A percentile compares a stretch with the other conserved stretches of the same genome.
Evolutionary conservation across 768 basidiomycete species (phyloP).

Genomic region (Steccherinum ochraceum): DNA sequence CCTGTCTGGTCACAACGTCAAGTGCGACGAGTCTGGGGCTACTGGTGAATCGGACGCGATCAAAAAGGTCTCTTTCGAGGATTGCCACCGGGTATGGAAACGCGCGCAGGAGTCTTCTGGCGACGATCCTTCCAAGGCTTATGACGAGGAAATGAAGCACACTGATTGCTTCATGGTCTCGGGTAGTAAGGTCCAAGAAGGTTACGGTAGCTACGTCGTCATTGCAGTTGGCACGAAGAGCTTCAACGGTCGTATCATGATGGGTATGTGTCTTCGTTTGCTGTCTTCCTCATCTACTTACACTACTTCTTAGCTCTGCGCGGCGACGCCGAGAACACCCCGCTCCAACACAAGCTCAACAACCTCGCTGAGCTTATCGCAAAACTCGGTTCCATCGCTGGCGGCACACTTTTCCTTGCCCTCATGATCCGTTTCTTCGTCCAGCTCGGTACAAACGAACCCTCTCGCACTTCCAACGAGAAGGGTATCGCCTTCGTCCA

Average conservation of each 20-base stretch:
- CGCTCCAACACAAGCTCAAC: slow-evolving; percentile 92
- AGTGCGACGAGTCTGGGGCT: slow-evolving; percentile 93
- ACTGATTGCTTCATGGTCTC: slow-evolving; percentile 89
- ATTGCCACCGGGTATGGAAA: slow-evolving; percentile 49
- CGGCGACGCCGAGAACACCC: slow-evolving; percentile 83
- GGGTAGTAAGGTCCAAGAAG: slow-evolving; percentile 91
- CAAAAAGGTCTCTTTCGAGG: slow-evolving; percentile 75
- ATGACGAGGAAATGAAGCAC: slow-evolving; percentile 32
- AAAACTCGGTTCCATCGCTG: slow-evolving; percentile 79
- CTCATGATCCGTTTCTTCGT: slow-evolving; percentile 96
- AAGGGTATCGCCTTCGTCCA: slow-evolving; percentile 90
- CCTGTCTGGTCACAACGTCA: slow-evolving; percentile 86
- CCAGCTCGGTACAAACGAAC: slow-evolving; percentile 59
- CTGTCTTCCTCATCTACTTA: background rate
- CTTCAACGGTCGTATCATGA: slow-evolving; percentile 97
- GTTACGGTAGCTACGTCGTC: slow-evolving; percentile 88
- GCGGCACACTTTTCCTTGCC: slow-evolving; percentile 71
- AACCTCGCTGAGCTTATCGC: slow-evolving; percentile 92
- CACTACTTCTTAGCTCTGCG: slow-evolving; percentile 58
- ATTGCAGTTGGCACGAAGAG: slow-evolving; percentile 89
- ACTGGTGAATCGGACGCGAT: slow-evolving; percentile 97
- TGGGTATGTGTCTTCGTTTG: slow-evolving; percentile 54
- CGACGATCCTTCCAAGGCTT: slow-evolving; percentile 20
- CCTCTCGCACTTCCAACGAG: slow-evolving; percentile 62
- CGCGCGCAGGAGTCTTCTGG: slow-evolving; percentile 11